Evolutionary conservation across 2,329 filamentous ascomycete species (phyloP), one percentile per base, ranked within the genome.

Genomic region (Alternaria longipes): DNA sequence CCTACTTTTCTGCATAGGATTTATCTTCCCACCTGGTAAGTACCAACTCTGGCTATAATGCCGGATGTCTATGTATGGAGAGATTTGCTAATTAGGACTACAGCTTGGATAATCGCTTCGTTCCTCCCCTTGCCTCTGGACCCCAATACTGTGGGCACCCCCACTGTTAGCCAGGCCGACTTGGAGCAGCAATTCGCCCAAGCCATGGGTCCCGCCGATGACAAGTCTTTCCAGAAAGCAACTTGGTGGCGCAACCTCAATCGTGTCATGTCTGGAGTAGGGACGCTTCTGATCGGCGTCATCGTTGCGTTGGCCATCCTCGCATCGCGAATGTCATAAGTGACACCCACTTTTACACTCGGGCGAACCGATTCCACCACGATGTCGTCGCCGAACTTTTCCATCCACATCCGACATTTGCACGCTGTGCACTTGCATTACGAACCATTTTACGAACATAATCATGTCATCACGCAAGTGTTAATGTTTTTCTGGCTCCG

Each of bases 71-170:
- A 44, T 52, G 51, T 54, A 60, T 63, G 32, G 68, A 54, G 62
- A 46, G 18, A 54, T 47, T 40, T 66, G 70, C 63, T 72, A 51
- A 70, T 58, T 36, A 5, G 49, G 42, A 38, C 47, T 58, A 50
- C 68, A 90, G 90, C 90, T 56, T 96, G 92, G 92, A 91, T 94
- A 81, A 83, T 93, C 64, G 93, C 90, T 2, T 87, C 92, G 1
- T 84, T 94, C 55, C 82, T 95, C 12, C 91, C 91, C 1, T 79
- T 96, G 7, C 91, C 91, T 9, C 81, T 82, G 1, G 84, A 85
- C 56, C 85, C 88, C 8, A 79, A 82, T 20, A 36, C 45, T 20
- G 22, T 36, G 32, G 70, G 79, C 1, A 80, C 83, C 52, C 67
- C 56, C 64, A 77, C 69, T 34, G 71, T 65, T 63, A 78, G 71